Percentiles rank a stretch among this genome's conserved stretches.
phyloP scores from a whole-genome alignment of 441 rosid genomes.

The Aquilaria agallochum region DNA sequence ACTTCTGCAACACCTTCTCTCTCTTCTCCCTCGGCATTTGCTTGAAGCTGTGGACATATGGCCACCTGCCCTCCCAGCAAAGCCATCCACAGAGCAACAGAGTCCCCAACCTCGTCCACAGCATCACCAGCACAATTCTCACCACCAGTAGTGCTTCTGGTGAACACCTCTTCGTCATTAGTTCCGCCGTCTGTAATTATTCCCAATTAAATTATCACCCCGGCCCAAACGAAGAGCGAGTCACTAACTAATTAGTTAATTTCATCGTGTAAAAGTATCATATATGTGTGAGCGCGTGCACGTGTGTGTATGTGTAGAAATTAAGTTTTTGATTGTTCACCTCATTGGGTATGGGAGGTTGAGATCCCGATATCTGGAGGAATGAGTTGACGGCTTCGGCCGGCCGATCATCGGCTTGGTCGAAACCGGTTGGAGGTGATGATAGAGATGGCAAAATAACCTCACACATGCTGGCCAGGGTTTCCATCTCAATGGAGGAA shows the following conservation, averaged over 20 bases:
- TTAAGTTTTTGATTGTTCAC: slow-evolving; percentile 16
- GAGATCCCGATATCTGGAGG: slow-evolving; percentile 48
- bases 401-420: slow-evolving; percentile 10
- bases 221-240: too few relatives aligned
- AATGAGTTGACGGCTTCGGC: slow-evolving; percentile 37
- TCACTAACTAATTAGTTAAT: too few relatives aligned
- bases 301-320: too few relatives aligned
- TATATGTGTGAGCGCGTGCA: too few relatives aligned
- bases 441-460: slow-evolving; percentile 51
- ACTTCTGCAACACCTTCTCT: slow-evolving; percentile 47
- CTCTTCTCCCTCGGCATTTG: slow-evolving; percentile 45
- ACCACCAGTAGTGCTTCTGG: slow-evolving; percentile 30
- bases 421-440: slow-evolving; percentile 9
- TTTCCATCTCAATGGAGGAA: slow-evolving; percentile 45
- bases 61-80: slow-evolving; percentile 49
- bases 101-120: slow-evolving; percentile 70
- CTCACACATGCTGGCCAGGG: slow-evolving; percentile 51
- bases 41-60: slow-evolving; percentile 43
- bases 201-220: neutral
- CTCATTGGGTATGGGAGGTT: slow-evolving; percentile 47
- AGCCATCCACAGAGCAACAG: slow-evolving; percentile 57
- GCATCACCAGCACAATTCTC: slow-evolving; percentile 28
- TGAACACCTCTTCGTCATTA: slow-evolving; percentile 26
- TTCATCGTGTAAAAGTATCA: too few relatives aligned
- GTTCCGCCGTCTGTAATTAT: slow-evolving; percentile 40